Evolutionary conservation across 805 yeast genomes (phyloP).

Genomic region (Metschnikowia peoriensis): DNA sequence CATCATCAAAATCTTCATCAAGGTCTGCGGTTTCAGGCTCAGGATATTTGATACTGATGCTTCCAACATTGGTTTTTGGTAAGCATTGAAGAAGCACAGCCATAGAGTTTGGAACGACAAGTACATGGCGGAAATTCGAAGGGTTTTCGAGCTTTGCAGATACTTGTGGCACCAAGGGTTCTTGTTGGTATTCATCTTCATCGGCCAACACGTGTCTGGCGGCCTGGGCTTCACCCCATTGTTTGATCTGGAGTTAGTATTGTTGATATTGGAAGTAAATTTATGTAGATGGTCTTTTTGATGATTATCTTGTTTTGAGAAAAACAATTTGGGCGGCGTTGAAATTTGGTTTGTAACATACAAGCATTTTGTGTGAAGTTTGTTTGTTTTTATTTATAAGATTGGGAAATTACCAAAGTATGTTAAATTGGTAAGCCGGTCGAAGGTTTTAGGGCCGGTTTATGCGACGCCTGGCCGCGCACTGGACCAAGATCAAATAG

Average conservation of each 20-base stretch:
- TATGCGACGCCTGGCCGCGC: no score
- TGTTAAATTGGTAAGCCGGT: no score
- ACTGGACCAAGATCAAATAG: no score
- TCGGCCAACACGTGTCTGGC: conserved; percentile 54
- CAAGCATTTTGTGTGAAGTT: neutral
- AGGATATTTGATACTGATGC: conserved; percentile 15
- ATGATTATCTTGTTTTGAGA: neutral
- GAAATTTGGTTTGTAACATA: neutral
- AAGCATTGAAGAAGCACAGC: conserved; percentile 18
- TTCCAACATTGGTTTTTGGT: conserved; percentile 17
- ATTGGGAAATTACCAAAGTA: no score
- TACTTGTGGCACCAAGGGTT: conserved; percentile 18
- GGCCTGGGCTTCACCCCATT: conserved; percentile 47
- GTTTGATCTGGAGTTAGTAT: conserved; percentile 33
- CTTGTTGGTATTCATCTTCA: conserved; percentile 26
- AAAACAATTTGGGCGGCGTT: neutral
- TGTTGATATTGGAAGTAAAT: neutral
- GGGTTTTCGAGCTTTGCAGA: neutral
- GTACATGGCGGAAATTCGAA: conserved; percentile 4
- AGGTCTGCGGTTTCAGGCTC: conserved; percentile 14
- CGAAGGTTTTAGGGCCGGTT: no score
- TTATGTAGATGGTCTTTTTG: no score
- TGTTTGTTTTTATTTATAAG: no score
- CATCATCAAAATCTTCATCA: conserved; percentile 46
- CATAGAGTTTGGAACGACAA: conserved; percentile 20